phyloP scores from a whole-genome alignment of 305 asterid species.

The Nicotiana rustica region DNA sequence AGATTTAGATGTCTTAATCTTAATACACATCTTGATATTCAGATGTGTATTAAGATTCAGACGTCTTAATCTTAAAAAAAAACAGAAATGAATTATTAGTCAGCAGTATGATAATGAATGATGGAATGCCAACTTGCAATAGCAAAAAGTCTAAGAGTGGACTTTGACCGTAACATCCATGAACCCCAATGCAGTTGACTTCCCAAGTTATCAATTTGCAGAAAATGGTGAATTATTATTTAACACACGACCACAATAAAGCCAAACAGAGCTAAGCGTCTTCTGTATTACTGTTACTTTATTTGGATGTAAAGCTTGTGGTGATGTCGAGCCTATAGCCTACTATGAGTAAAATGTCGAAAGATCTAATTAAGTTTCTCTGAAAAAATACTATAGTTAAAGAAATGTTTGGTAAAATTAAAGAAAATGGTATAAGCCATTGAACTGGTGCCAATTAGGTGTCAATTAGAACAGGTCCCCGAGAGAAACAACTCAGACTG shows the following conservation, averaged over 20 bases:
- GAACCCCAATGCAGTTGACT: not conserved
- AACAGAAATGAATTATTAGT: not conserved
- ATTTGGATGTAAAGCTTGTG: not conserved
- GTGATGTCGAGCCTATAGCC: not conserved
- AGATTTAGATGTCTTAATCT: too few species aligned
- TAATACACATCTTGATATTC: too few species aligned
- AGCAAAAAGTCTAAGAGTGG: not conserved
- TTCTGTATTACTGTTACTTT: not conserved
- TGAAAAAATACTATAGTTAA: not conserved
- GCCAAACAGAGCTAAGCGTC: not conserved
- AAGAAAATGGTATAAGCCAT: not conserved
- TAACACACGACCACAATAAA: not conserved
- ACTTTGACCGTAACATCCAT: not conserved
- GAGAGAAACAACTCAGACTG: not conserved
- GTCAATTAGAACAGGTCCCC: not conserved
- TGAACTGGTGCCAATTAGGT: not conserved
- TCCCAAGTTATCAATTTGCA: too few species aligned
- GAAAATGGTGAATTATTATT: not conserved
- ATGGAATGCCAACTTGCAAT: not conserved
- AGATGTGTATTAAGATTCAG: too few species aligned
- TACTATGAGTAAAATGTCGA: not conserved
- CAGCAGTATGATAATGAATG: constrained; percentile 14
- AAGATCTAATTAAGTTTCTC: not conserved
- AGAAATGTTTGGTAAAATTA: not conserved
- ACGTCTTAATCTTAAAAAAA: too few species aligned